Percentiles rank a stretch among this genome's conserved stretches.
phyloP scores from a whole-genome alignment of 768 basidiomycete genomes.

The Suillus hirtellus region DNA sequence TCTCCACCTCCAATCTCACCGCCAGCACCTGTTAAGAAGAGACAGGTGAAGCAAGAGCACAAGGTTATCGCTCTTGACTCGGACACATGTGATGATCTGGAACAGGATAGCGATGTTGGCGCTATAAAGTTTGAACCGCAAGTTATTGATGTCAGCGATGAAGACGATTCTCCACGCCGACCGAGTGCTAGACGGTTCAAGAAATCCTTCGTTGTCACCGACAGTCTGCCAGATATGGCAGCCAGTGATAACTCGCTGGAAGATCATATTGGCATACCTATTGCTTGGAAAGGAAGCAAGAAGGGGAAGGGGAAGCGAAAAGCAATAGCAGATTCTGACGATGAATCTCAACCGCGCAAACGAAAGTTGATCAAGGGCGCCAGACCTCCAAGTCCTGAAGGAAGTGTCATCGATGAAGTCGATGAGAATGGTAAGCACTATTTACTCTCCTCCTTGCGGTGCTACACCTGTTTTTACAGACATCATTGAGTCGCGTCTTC shows the following conservation, averaged over 20 bases:
- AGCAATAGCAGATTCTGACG: constrained; percentile 34
- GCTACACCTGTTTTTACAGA: constrained; percentile 35
- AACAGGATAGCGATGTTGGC: constrained; percentile 46
- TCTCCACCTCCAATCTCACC: constrained; percentile 27
- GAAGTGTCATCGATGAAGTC: constrained; percentile 47
- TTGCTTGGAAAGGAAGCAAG: constrained; percentile 21
- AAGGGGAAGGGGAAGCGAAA: constrained; percentile 19
- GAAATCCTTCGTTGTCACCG: constrained; percentile 16
- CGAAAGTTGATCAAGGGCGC: constrained; percentile 45
- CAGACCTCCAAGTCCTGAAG: constrained; percentile 44
- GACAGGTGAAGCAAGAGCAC: constrained; percentile 20
- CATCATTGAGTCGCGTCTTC: constrained; percentile 65
- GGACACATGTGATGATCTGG: constrained; percentile 23
- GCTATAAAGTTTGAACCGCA: constrained; percentile 52
- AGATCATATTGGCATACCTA: constrained; percentile 20
- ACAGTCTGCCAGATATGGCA: constrained; percentile 16
- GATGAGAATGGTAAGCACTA: constrained; percentile 55
- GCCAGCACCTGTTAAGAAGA: constrained; percentile 8
- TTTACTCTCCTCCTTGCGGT: constrained; percentile 6
- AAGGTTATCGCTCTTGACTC: constrained; percentile 16
- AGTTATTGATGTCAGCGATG: constrained; percentile 22
- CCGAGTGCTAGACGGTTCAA: constrained; percentile 20
- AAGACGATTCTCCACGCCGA: constrained; percentile 27
- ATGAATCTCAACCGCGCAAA: constrained; percentile 36
- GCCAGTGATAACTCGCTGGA: constrained; percentile 26